Evolutionary conservation across 495 filamentous ascomycete species (phyloP).

Genomic region (Penicillium crystallinum): DNA sequence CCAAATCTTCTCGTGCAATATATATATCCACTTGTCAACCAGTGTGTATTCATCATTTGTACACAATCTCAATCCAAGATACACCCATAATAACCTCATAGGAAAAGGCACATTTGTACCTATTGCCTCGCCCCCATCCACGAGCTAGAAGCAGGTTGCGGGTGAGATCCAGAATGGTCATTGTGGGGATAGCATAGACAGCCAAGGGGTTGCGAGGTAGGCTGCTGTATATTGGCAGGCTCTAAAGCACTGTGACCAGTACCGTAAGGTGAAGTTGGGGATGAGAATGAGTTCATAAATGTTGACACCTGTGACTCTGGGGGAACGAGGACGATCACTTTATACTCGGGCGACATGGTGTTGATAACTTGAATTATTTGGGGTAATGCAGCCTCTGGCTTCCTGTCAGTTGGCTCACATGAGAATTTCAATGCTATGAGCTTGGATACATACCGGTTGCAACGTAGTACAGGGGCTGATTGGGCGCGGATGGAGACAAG

Average conservation of each 20-base stretch:
- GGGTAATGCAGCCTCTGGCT: conserved; percentile 15
- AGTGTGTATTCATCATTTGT: neutral
- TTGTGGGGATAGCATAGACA: conserved; percentile 7
- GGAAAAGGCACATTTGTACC: neutral
- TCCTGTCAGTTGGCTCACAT: neutral
- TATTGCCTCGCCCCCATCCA: neutral
- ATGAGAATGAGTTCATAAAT: neutral
- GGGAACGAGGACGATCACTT: conserved; percentile 16
- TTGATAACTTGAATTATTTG: conserved; percentile 19
- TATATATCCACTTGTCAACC: neutral
- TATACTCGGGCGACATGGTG: conserved; percentile 12
- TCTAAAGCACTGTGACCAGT: neutral
- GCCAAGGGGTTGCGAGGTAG: neutral
- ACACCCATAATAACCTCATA: neutral
- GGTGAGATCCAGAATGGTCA: neutral
- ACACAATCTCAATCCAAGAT: neutral
- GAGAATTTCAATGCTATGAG: neutral
- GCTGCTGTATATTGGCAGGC: neutral
- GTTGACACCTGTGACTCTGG: neutral
- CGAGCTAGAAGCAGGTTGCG: neutral
- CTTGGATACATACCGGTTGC: conserved; percentile 13
- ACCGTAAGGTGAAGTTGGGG: neutral
- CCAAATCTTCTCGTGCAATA: neutral
- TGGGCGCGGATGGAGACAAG: neutral
- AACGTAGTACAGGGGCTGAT: conserved; percentile 18